Conservation (phyloP, 2,329 filamentous ascomycete species). For the Sporothrix dimorphospora region DNA sequence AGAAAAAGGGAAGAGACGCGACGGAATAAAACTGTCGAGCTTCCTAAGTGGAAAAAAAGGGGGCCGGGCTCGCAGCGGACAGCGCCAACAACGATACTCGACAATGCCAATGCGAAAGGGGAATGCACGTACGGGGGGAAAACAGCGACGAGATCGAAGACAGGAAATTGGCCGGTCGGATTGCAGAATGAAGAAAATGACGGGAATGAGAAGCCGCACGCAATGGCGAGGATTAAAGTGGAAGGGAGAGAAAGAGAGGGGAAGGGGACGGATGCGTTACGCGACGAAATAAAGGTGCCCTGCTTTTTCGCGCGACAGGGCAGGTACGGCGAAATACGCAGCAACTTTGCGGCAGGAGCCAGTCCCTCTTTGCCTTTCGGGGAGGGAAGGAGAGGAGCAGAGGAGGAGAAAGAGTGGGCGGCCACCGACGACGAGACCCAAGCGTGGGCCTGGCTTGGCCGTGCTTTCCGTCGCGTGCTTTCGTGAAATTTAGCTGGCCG, state of each 20-base stretch:
- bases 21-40: slow-evolving; percentile 1
- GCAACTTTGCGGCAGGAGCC: slow-evolving; percentile 4
- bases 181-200: slow-evolving; percentile 12
- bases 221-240: slow-evolving; percentile 21
- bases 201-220: slow-evolving; percentile 10
- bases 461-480: slow-evolving; percentile 24
- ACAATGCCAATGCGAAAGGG: background rate
- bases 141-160: slow-evolving; percentile 1
- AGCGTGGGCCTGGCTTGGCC: slow-evolving; percentile 6
- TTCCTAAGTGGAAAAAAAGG: slow-evolving; percentile 12
- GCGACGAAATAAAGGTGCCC: slow-evolving; percentile 26
- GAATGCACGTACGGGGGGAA: background rate
- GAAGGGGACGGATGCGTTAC: slow-evolving; percentile 19
- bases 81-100: slow-evolving; percentile 14
- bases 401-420: background rate
- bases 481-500: slow-evolving; percentile 18
- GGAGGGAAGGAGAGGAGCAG: background rate
- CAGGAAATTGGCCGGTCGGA: slow-evolving; percentile 10
- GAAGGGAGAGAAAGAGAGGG: slow-evolving; percentile 26
- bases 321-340: slow-evolving; percentile 10
- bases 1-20: background rate
- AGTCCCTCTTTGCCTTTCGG: background rate
- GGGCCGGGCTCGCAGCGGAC: slow-evolving; percentile 16
- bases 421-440: background rate
- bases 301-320: slow-evolving; percentile 26